Conservation (phyloP, 495 filamentous ascomycete genomes). For the Penicillium macrosclerotiorum region DNA sequence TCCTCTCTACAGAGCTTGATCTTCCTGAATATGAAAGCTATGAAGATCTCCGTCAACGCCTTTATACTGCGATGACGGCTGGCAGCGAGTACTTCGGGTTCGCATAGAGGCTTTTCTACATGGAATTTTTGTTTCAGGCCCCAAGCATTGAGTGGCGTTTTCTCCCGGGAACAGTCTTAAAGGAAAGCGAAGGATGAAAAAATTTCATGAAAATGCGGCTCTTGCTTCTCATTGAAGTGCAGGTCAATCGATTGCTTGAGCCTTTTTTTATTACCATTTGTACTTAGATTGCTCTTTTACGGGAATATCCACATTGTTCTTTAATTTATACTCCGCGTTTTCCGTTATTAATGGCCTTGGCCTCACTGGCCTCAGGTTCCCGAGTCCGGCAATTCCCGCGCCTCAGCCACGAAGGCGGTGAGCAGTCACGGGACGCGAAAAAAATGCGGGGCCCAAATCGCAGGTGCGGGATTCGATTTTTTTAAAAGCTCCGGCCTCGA, state of each 20-base stretch:
- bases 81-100: conserved; percentile 99
- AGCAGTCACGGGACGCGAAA: conserved; percentile 36
- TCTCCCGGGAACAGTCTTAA: conserved; percentile 14
- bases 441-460: conserved; percentile 28
- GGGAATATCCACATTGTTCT: conserved; percentile 20
- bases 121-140: conserved; percentile 19
- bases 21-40: conserved; percentile 98
- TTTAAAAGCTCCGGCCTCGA: conserved; percentile 14
- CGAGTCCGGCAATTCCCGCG: too few relatives aligned
- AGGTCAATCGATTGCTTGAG: conserved; percentile 32
- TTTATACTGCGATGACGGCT: conserved; percentile 91
- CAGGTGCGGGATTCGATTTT: conserved; percentile 22
- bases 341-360: too few relatives aligned
- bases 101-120: conserved; percentile 53
- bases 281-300: conserved; percentile 30
- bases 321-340: background rate
- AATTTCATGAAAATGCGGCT: conserved; percentile 15
- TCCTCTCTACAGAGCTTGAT: conserved; percentile 75
- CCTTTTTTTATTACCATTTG: conserved; percentile 14
- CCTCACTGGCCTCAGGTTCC: too few relatives aligned
- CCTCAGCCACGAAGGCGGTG: conserved; percentile 16
- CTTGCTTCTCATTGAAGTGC: conserved; percentile 39
- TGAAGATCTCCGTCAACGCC: conserved; percentile 78
- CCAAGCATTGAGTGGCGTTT: conserved; percentile 53
- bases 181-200: conserved; percentile 12